phyloP scores from a whole-genome alignment of 495 filamentous ascomycete species.

The Trichoderma asperelloides region DNA sequence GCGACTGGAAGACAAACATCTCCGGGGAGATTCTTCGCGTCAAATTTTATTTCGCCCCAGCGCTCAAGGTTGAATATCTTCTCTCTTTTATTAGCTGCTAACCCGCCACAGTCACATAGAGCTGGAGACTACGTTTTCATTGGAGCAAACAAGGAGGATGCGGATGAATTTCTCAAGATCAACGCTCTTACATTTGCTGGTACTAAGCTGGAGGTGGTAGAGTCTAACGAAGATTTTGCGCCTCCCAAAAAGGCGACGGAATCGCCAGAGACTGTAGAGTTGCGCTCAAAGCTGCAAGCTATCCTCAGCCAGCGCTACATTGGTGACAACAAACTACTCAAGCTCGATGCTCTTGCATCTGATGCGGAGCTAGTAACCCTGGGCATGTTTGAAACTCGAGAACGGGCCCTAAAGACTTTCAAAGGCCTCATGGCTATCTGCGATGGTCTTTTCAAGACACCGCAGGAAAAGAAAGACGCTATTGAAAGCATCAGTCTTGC shows the following conservation, averaged over 20 bases:
- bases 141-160: slow-evolving; percentile 54
- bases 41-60: slow-evolving; percentile 34
- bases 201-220: slow-evolving; percentile 44
- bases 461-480: slow-evolving; percentile 57
- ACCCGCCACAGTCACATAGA: slow-evolving; percentile 60
- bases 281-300: slow-evolving; percentile 31
- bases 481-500: slow-evolving; percentile 70
- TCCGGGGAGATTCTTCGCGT: not conserved
- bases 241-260: slow-evolving; percentile 10
- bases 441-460: slow-evolving; percentile 56
- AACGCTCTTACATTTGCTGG: slow-evolving; percentile 59
- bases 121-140: slow-evolving; percentile 63
- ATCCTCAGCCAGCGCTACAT: slow-evolving; percentile 72
- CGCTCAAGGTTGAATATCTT: not conserved
- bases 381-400: slow-evolving; percentile 63
- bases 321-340: slow-evolving; percentile 57
- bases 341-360: slow-evolving; percentile 63
- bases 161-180: slow-evolving; percentile 49
- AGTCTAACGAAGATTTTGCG: slow-evolving; percentile 17
- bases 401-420: slow-evolving; percentile 79
- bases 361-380: slow-evolving; percentile 59
- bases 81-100: slow-evolving; percentile 41
- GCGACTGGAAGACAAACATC: slow-evolving; percentile 1
- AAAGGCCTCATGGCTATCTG: slow-evolving; percentile 78
- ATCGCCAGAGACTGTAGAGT: slow-evolving; percentile 34